Evolutionary conservation across 805 yeast genomes (phyloP).

Genomic region (Yarrowia sp.): DNA sequence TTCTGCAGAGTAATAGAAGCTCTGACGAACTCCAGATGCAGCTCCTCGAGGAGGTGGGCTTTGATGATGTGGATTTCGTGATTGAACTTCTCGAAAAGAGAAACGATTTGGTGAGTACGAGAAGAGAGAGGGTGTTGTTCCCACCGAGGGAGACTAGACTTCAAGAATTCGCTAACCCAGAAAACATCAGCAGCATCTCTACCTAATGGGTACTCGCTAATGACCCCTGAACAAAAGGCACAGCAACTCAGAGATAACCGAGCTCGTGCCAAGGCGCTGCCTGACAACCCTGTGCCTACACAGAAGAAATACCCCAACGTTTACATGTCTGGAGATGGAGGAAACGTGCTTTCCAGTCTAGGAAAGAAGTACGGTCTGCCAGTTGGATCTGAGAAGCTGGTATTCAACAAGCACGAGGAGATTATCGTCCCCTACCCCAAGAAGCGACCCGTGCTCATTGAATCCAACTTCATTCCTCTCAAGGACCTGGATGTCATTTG

Average conservation of each 20-base stretch:
- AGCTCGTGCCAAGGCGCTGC: conserved; percentile 44
- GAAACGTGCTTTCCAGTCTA: conserved; percentile 72
- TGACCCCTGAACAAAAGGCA: conserved; percentile 43
- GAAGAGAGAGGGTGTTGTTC: too few species aligned
- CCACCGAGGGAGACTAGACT: too few species aligned
- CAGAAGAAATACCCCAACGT: conserved; percentile 82
- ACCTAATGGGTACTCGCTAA: conserved; percentile 20
- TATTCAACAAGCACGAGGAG: conserved; percentile 69
- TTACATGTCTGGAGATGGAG: conserved; percentile 70
- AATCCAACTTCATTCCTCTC: conserved; percentile 50
- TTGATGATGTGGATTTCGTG: conserved; percentile 82
- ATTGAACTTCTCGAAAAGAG: conserved; percentile 61
- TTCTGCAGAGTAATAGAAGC: conserved; percentile 48
- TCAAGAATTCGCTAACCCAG: conserved; percentile 40
- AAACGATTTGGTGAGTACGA: conserved; percentile 44
- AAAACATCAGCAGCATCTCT: conserved; percentile 32
- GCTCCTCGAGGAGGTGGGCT: conserved; percentile 82
- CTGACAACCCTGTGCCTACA: conserved; percentile 48
- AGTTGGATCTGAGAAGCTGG: conserved; percentile 65
- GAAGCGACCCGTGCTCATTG: conserved; percentile 57
- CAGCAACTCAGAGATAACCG: conserved; percentile 44
- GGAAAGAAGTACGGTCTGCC: conserved; percentile 86
- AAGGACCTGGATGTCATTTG: conserved; percentile 75
- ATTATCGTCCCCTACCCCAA: conserved; percentile 80
- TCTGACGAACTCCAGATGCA: conserved; percentile 73